Evolutionary conservation across 2,329 filamentous ascomycete species (phyloP), one percentile per base, ranked within the genome.

Genomic region (Epichloe amarillans): DNA sequence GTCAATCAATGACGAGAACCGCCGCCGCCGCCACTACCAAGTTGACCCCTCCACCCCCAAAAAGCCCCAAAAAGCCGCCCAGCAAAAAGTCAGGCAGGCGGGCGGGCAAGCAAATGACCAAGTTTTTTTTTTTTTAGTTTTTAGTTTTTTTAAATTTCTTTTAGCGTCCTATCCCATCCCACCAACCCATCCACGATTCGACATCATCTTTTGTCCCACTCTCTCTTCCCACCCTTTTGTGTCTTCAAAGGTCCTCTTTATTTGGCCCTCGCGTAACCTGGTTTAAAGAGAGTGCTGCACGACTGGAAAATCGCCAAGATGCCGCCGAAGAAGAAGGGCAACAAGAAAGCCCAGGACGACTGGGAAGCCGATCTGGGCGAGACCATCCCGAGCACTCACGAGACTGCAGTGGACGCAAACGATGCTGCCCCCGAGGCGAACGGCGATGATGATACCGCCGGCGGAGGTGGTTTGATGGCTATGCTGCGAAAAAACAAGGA

Each of bases 341-440:
- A 84, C 66, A 94, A 91, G 76, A 83, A 82, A 67, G 80, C 75
- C 64, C 80, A 86, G 65, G 88, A 95, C 63, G 88, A 96, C 75
- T 96, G 91, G 91, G 93, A 97, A 69, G 83, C 86, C 51, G 89
- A 95, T 56, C 76, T 96, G 50, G 90, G 89, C 62, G 91, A 96
- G 72, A 73, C 76, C 54, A 76, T 82, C 62, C 79, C 80, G 56
- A 82, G 85, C 7, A 72, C 76, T 50, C 23, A 38, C 21, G 73
- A 75, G 48, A 71, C 78, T 54, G 71, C 71, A 37, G 71, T 70
- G 36, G 69, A 70, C 47, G 48, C 54, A 59, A 70, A 57, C 53
- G 55, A 57, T 11, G 72, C 74, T 39, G 74, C 68, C 46, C 46
- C 54, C 37, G 75, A 72, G 30, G 71, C 73, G 50, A 72, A 77